phyloP scores from a whole-genome alignment of 371 early-diverging fungal genomes.

The Gilbertella persicaria region DNA sequence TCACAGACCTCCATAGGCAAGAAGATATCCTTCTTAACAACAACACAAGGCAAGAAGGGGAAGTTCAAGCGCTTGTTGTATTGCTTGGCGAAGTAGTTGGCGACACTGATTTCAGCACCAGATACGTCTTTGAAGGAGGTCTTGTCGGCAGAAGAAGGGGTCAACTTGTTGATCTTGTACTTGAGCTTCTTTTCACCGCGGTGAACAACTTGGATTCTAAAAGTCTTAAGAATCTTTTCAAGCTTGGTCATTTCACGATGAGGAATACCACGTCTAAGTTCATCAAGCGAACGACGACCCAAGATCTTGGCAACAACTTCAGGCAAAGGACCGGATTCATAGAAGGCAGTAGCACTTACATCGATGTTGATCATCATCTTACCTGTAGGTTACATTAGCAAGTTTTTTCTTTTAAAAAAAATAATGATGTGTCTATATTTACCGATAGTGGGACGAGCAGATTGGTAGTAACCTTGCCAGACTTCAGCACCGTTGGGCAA shows the following conservation, averaged over 20 bases:
- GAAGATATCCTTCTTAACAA: constrained; percentile 62
- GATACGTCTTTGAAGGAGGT: constrained; percentile 71
- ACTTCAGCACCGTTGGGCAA: constrained; percentile 85
- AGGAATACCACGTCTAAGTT: constrained; percentile 66
- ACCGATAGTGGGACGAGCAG: constrained; percentile 77
- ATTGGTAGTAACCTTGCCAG: constrained; percentile 94
- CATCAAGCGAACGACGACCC: constrained; percentile 58
- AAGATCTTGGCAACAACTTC: constrained; percentile 71
- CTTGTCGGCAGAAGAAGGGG: constrained; percentile 62
- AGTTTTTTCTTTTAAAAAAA: background rate
- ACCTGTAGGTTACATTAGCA: constrained; percentile 21
- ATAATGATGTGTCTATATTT: constrained; percentile 14
- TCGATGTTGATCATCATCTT: constrained; percentile 85
- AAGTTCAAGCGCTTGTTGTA: constrained; percentile 74
- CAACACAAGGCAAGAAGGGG: constrained; percentile 88
- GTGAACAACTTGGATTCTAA: constrained; percentile 77
- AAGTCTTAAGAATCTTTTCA: constrained; percentile 72
- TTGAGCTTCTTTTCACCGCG: constrained; percentile 69
- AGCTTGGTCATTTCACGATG: constrained; percentile 66
- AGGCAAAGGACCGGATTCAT: constrained; percentile 69
- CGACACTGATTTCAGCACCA: constrained; percentile 62
- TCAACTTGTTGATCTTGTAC: constrained; percentile 72
- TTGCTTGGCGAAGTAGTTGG: constrained; percentile 73
- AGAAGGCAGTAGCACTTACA: constrained; percentile 88
- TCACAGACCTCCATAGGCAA: constrained; percentile 94